Evolutionary conservation across 1,284 basidiomycete species (phyloP).

Genomic region (Leccinum angustisporum): DNA sequence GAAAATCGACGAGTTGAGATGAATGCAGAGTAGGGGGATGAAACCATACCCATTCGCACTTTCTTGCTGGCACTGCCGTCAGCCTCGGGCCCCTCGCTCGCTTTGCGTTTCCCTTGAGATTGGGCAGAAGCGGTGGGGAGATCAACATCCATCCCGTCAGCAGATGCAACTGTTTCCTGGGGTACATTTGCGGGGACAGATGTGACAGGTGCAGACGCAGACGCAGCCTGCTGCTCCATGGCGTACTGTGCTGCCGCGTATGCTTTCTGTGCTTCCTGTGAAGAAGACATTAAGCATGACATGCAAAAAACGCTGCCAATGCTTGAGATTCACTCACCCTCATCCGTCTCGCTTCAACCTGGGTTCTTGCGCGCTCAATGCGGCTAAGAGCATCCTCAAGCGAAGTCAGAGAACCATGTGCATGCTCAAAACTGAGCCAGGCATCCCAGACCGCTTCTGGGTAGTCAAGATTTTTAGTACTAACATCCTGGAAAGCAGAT

Average conservation of each 20-base stretch:
- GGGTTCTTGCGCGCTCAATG: conserved; percentile 64
- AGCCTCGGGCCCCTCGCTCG: conserved; percentile 46
- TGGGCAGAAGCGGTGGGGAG: conserved; percentile 26
- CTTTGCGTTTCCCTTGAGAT: conserved; percentile 58
- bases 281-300: not conserved
- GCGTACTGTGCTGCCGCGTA: conserved; percentile 52
- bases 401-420: conserved; percentile 72
- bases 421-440: conserved; percentile 84
- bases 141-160: conserved; percentile 56
- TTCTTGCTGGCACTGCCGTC: conserved; percentile 59
- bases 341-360: conserved; percentile 62
- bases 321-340: conserved; percentile 47
- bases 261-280: conserved; percentile 60
- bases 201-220: conserved; percentile 37
- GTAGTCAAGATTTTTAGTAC: conserved; percentile 81
- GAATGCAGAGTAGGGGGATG: not conserved
- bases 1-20: conserved; percentile 6
- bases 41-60: conserved; percentile 50
- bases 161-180: conserved; percentile 5
- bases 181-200: conserved; percentile 26
- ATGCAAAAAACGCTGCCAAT: not conserved
- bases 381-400: conserved; percentile 68
- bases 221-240: conserved; percentile 43
- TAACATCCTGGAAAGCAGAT: conserved; percentile 61
- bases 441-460: conserved; percentile 90